Percentiles rank a stretch among this genome's conserved stretches.
These are phyloP conservation scores for Candida incommunis DNA, from an alignment of 805 yeast species.

Conservation along the genomic window DNA sequence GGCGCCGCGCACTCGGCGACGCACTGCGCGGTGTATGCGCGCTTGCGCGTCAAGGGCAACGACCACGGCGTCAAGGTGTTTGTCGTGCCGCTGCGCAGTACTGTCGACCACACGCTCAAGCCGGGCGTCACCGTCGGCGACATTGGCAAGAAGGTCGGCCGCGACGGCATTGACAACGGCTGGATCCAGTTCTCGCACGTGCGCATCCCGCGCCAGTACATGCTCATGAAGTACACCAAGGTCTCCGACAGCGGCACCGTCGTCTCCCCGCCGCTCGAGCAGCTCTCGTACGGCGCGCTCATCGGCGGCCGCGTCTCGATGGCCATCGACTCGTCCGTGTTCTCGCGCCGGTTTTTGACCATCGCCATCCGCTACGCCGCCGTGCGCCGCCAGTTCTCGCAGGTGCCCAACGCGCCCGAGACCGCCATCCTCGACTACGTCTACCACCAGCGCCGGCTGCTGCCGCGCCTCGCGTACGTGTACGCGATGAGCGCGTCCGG, in stretches of 20 bases:
- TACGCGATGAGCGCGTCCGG: slow-evolving; percentile 61
- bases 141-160: slow-evolving; percentile 82
- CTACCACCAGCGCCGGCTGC: slow-evolving; percentile 67
- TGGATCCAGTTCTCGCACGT: slow-evolving; percentile 82
- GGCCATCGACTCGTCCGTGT: slow-evolving; percentile 71
- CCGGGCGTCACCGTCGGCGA: slow-evolving; percentile 75
- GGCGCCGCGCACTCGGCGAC: slow-evolving; percentile 88
- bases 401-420: slow-evolving; percentile 27
- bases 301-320: slow-evolving; percentile 71
- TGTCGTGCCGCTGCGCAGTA: slow-evolving; percentile 69
- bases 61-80: slow-evolving; percentile 83
- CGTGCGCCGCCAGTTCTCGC: slow-evolving; percentile 65
- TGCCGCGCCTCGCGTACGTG: slow-evolving; percentile 65
- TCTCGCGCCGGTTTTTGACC: slow-evolving; percentile 57
- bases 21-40: slow-evolving; percentile 62
- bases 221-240: slow-evolving; percentile 62
- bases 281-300: slow-evolving; percentile 67
- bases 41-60: slow-evolving; percentile 57
- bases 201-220: slow-evolving; percentile 58
- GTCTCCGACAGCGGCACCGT: slow-evolving; percentile 51
- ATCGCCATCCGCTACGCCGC: slow-evolving; percentile 74
- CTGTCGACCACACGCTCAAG: slow-evolving; percentile 40
- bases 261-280: slow-evolving; percentile 62
- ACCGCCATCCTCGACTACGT: slow-evolving; percentile 66
- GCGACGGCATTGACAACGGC: slow-evolving; percentile 84